These are phyloP conservation scores for Aspergillus bridgeri DNA, from an alignment of 495 filamentous ascomycete genomes.

Conservation along the genomic window DNA sequence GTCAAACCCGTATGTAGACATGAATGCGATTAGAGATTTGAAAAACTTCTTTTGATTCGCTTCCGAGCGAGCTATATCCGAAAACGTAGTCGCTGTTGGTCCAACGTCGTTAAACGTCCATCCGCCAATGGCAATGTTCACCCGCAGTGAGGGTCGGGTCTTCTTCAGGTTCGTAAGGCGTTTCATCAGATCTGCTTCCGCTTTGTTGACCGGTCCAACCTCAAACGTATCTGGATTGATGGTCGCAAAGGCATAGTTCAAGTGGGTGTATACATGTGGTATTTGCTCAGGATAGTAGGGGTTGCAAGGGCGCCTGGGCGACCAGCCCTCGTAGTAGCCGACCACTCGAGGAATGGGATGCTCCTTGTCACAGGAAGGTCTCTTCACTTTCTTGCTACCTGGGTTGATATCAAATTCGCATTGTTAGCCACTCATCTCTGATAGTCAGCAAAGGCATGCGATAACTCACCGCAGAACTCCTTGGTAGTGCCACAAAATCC, in stretches of 20 bases:
- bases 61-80: constrained; percentile 27
- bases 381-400: not conserved
- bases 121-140: constrained; percentile 45
- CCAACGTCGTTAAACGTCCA: constrained; percentile 35
- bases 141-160: constrained; percentile 22
- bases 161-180: constrained; percentile 33
- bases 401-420: not conserved
- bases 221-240: constrained; percentile 36
- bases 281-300: constrained; percentile 19
- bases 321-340: constrained; percentile 29
- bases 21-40: constrained; percentile 34
- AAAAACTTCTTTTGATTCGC: constrained; percentile 44
- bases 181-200: constrained; percentile 20
- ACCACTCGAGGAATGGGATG: constrained; percentile 5
- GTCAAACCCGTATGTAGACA: constrained; percentile 47
- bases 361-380: not conserved
- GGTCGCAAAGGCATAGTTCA: constrained; percentile 44
- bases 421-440: no score
- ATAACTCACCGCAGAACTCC: constrained; percentile 23
- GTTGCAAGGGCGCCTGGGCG: constrained; percentile 9
- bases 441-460: not conserved
- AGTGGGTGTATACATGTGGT: constrained; percentile 32
- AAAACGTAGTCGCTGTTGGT: constrained; percentile 23
- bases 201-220: constrained; percentile 18
- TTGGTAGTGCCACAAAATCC: constrained; percentile 32